Evolutionary conservation across 345 rosid genomes (phyloP).

Genomic region (Durio zibethinus): DNA sequence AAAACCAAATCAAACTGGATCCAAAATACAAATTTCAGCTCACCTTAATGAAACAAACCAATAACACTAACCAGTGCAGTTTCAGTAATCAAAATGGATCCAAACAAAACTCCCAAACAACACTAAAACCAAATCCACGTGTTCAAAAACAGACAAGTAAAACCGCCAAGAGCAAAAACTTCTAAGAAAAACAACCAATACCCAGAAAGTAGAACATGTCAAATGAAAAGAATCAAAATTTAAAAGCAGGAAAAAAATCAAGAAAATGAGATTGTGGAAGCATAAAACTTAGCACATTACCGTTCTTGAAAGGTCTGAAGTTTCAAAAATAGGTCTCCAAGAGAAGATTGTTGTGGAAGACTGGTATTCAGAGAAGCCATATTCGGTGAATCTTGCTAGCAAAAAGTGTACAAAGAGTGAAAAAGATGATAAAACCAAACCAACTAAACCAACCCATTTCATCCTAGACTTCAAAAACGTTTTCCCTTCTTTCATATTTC

Average conservation of each 20-base stretch:
- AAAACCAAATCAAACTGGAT: constrained; percentile 20
- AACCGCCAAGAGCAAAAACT: background rate
- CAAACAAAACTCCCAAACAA: constrained; percentile 6
- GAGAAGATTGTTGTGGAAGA: constrained; percentile 88
- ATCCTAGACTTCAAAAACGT: constrained; percentile 64
- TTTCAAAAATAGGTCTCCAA: constrained; percentile 90
- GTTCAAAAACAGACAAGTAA: background rate
- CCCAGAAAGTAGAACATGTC: background rate
- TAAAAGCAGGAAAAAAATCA: constrained; percentile 12
- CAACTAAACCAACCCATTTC: constrained; percentile 85
- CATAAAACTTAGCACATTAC: constrained; percentile 30
- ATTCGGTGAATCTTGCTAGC: constrained; percentile 78
- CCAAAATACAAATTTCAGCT: constrained; percentile 2
- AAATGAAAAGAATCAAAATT: background rate
- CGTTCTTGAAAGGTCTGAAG: constrained; percentile 41
- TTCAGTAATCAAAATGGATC: constrained; percentile 21
- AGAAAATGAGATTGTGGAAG: constrained; percentile 8
- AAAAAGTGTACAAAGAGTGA: constrained; percentile 76
- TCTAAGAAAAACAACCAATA: background rate
- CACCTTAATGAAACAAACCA: constrained; percentile 8
- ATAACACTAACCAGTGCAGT: background rate
- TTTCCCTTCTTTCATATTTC: constrained; percentile 71
- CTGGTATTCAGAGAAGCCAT: constrained; percentile 69
- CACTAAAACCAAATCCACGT: background rate
- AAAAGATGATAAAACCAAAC: constrained; percentile 66